phyloP scores from a whole-genome alignment of 2,329 filamentous ascomycete species.

The Gyromitra esculenta region DNA sequence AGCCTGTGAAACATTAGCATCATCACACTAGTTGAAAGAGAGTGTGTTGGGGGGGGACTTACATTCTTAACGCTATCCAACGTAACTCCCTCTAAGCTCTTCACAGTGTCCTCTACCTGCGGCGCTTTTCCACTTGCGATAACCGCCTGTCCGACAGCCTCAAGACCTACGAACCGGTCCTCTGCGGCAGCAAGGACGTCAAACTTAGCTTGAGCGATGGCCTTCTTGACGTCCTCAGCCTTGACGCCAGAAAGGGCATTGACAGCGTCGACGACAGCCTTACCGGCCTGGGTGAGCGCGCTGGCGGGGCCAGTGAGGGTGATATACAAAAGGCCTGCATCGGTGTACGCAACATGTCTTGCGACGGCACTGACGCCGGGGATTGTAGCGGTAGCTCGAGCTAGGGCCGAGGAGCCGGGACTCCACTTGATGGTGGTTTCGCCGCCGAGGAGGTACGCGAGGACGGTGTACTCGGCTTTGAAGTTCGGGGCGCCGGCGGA shows the following conservation, averaged over 20 bases:
- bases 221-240: constrained; percentile 90
- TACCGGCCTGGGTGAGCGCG: constrained; percentile 77
- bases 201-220: constrained; percentile 92
- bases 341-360: constrained; percentile 86
- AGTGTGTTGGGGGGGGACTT: constrained; percentile 55
- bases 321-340: constrained; percentile 88
- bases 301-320: constrained; percentile 78
- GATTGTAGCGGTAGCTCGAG: constrained; percentile 76
- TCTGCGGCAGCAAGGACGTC: constrained; percentile 84
- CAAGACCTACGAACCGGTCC: constrained; percentile 77
- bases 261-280: constrained; percentile 80
- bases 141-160: constrained; percentile 84
- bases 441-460: constrained; percentile 88
- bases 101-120: constrained; percentile 81
- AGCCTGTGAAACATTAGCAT: constrained; percentile 67
- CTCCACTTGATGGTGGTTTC: constrained; percentile 95
- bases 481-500: constrained; percentile 73
- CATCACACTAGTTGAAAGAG: constrained; percentile 9
- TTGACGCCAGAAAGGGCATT: constrained; percentile 80
- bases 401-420: constrained; percentile 87
- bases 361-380: constrained; percentile 76
- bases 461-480: constrained; percentile 89
- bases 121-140: constrained; percentile 83
- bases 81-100: constrained; percentile 81
- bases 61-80: constrained; percentile 86